Evolutionary conservation across 345 rosid species (phyloP).

Genomic region (Lumnitzera littorea): DNA sequence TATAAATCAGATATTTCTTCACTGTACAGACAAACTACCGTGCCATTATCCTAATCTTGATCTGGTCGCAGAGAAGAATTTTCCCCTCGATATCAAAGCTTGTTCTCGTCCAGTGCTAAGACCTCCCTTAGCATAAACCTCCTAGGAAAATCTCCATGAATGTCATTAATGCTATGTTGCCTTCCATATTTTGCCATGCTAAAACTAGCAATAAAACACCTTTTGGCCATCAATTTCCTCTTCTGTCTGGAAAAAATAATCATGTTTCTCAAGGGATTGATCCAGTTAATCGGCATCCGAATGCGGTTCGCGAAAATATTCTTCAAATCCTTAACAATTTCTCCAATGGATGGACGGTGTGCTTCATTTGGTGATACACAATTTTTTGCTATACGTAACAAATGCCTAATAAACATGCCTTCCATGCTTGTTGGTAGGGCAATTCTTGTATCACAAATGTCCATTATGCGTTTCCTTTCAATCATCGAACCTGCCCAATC

Average conservation of each 20-base stretch:
- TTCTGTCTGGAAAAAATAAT: constrained; percentile 21
- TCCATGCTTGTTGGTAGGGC: constrained; percentile 22
- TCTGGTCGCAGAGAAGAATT: too few relatives aligned
- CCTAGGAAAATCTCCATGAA: constrained; percentile 8
- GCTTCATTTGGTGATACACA: constrained; percentile 41
- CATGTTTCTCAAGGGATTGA: constrained; percentile 26
- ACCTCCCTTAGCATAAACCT: constrained; percentile 24
- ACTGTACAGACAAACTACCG: too few relatives aligned
- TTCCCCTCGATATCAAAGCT: background rate
- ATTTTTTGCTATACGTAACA: constrained; percentile 44
- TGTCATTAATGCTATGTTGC: background rate
- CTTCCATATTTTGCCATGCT: background rate
- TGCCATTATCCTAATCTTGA: too few relatives aligned
- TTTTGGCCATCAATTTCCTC: constrained; percentile 9
- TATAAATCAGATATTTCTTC: too few relatives aligned
- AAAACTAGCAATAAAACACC: background rate
- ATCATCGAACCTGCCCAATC: constrained; percentile 66
- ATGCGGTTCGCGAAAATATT: constrained; percentile 22
- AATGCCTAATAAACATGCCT: constrained; percentile 15
- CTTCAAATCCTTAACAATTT: constrained; percentile 36
- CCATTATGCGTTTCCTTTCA: constrained; percentile 14
- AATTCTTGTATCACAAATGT: constrained; percentile 37
- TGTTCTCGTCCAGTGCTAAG: constrained; percentile 13
- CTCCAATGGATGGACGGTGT: constrained; percentile 36
- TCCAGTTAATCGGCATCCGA: constrained; percentile 27